Conservation (phyloP, 1,139 yeast species). For the Hansenula lynferdii region DNA sequence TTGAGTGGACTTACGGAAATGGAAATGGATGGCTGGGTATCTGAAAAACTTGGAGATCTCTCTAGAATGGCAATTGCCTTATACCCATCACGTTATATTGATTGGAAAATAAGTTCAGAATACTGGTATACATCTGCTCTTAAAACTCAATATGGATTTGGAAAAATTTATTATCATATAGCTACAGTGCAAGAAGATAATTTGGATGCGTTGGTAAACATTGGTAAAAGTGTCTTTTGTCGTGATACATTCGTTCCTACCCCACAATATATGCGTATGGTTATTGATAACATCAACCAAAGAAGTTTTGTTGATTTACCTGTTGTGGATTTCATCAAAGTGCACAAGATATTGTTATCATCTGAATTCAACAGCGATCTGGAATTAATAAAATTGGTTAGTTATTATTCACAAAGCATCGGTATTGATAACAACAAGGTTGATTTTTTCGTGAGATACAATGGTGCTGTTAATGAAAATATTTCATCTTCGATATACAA, state of each 20-base stretch:
- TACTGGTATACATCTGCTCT: slow-evolving; percentile 71
- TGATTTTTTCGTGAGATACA: slow-evolving; percentile 49
- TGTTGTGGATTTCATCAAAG: slow-evolving; percentile 60
- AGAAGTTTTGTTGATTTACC: slow-evolving; percentile 51
- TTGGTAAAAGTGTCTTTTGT: slow-evolving; percentile 73
- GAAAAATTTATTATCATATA: slow-evolving; percentile 76
- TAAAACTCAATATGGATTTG: slow-evolving; percentile 72
- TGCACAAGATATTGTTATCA: slow-evolving; percentile 48
- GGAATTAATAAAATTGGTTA: slow-evolving; percentile 59
- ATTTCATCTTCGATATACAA: not conserved
- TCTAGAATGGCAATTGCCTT: slow-evolving; percentile 81
- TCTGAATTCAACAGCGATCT: slow-evolving; percentile 20
- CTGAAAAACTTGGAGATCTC: slow-evolving; percentile 72
- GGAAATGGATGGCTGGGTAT: slow-evolving; percentile 72
- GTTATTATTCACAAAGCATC: slow-evolving; percentile 64
- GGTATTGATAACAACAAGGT: slow-evolving; percentile 66
- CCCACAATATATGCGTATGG: slow-evolving; percentile 66
- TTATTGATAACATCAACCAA: slow-evolving; percentile 74
- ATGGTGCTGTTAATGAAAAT: slow-evolving; percentile 38
- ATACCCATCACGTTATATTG: slow-evolving; percentile 70
- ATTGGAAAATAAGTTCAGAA: slow-evolving; percentile 77
- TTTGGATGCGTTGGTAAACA: slow-evolving; percentile 70
- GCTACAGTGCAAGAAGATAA: slow-evolving; percentile 81
- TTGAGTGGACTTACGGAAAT: slow-evolving; percentile 26
- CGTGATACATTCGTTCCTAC: slow-evolving; percentile 83